Percentiles rank a stretch among this genome's conserved stretches.
Evolutionary conservation across 1,139 yeast genomes (phyloP).

Genomic region (Nadsonia commutata): DNA sequence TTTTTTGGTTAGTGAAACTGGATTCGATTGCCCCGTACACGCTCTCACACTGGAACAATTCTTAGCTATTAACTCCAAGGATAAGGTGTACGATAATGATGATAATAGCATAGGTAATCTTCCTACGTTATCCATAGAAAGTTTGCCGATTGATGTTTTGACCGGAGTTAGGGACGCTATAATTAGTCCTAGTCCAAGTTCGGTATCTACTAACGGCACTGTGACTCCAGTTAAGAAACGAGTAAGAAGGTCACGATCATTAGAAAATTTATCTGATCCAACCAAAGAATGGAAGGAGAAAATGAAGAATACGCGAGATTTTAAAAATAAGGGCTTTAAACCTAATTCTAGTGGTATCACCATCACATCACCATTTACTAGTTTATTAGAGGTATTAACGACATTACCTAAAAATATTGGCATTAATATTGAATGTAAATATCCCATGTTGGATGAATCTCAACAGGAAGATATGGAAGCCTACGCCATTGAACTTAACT

Average conservation of each 20-base stretch:
- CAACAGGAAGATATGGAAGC: conserved; percentile 81
- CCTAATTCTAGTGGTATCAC: conserved; percentile 84
- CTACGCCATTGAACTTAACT: conserved; percentile 68
- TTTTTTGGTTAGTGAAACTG: conserved; percentile 88
- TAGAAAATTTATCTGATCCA: background rate
- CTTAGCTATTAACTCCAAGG: conserved; percentile 27
- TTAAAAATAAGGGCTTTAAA: conserved; percentile 74
- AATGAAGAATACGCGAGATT: conserved; percentile 77
- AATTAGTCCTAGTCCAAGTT: conserved; percentile 1
- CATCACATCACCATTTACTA: conserved; percentile 84
- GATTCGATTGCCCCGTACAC: conserved; percentile 95
- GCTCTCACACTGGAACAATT: conserved; percentile 82
- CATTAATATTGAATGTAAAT: conserved; percentile 86
- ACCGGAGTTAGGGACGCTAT: background rate
- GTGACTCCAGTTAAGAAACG: background rate
- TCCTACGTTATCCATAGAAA: conserved; percentile 8
- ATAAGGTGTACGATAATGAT: conserved; percentile 8
- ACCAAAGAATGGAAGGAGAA: conserved; percentile 35
- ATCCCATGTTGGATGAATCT: conserved; percentile 92
- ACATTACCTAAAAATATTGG: conserved; percentile 77
- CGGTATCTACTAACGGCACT: conserved; percentile 12
- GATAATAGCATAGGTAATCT: background rate
- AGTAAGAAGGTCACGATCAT: background rate
- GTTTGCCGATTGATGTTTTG: background rate
- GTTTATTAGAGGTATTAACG: conserved; percentile 69